Conservation (phyloP, 2,329 filamentous ascomycete species). For the Calonectria crousiana region DNA sequence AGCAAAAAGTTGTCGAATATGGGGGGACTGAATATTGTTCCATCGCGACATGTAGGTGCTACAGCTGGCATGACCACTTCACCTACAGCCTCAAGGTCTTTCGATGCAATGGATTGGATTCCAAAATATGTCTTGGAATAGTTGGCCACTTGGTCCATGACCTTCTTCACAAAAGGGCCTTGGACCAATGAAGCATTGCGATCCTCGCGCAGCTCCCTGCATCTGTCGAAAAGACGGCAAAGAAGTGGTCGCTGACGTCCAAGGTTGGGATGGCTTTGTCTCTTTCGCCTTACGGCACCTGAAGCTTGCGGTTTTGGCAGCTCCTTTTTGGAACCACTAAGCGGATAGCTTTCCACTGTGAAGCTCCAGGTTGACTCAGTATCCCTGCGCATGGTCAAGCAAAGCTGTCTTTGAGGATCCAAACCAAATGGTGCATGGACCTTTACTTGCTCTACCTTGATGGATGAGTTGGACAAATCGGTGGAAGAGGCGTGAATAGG, state of each 20-base stretch:
- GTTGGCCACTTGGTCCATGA: not conserved
- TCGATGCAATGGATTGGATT: not conserved
- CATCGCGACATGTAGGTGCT: not conserved
- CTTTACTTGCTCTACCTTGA: not conserved
- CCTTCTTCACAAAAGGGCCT: not conserved
- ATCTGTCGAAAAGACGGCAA: not conserved
- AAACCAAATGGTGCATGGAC: not conserved
- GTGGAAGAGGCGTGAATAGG: not conserved
- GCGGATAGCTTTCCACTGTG: not conserved
- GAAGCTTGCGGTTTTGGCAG: not conserved
- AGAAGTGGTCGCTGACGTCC: not conserved
- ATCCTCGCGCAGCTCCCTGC: not conserved
- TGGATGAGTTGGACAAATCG: not conserved
- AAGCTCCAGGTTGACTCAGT: not conserved
- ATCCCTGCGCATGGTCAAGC: not conserved
- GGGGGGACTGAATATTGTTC: not conserved
- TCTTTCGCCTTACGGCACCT: not conserved
- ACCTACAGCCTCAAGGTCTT: not conserved
- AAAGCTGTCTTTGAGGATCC: not conserved
- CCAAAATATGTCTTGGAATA: not conserved
- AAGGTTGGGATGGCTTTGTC: not conserved
- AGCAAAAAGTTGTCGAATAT: conserved; percentile 5
- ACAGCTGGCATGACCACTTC: not conserved
- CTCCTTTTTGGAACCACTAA: not conserved
- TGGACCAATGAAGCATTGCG: not conserved